Base-by-base conservation (phyloP, 495 filamentous ascomycete genomes). In the Sabuloglossum arenarium region DNA sequence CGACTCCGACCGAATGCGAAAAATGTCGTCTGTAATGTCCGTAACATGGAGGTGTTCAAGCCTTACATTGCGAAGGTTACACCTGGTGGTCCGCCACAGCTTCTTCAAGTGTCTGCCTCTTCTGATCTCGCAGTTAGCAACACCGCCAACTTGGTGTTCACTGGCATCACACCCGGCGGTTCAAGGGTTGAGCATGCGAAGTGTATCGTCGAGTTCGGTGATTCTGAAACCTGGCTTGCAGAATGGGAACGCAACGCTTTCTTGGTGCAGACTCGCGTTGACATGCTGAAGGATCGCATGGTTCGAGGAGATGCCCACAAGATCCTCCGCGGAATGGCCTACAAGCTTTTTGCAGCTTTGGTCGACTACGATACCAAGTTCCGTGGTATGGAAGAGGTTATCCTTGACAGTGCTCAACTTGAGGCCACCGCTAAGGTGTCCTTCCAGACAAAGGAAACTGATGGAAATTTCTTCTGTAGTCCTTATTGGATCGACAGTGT, bases 311-410 rank as follows among this genome's bases (percentile, higher is more conserved):
- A 65, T 31, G 54, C 58, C 43, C 46, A 66, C 52, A 63, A 62
- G 49, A 50, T 85, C 61, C 77, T 78, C 55, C 75, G 79, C 2
- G 77, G 79, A n/a, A 76, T 88, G 68, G 79, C 81, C 0, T 91
- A 91, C 69, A 84, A 85, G 63, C 70, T 88, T 12, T 83, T 90
- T 60, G 65, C 70, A n/a, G 70, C 80, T 43, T 68, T 88, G 3
- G 84, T 86, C 27, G 77, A 87, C 43, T 88, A 85, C 60, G 74
- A 78, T 43, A 66, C 66, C 0, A 73, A 77, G 28, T 91, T 85
- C 67, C 72, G 75, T 58, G 84, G 81, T 25, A 82, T 89, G 71
- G 75, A 83, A 55, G 82, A 88, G 56, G 81, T 90, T 47, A 79
- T 86, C 53, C 73, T 93, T 11, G 78, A 88, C 64, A 84, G 79